A percentile compares a stretch with the other conserved stretches of the same genome.
Conservation (phyloP, 208 protist species). For the Leishmania braziliensis region DNA sequence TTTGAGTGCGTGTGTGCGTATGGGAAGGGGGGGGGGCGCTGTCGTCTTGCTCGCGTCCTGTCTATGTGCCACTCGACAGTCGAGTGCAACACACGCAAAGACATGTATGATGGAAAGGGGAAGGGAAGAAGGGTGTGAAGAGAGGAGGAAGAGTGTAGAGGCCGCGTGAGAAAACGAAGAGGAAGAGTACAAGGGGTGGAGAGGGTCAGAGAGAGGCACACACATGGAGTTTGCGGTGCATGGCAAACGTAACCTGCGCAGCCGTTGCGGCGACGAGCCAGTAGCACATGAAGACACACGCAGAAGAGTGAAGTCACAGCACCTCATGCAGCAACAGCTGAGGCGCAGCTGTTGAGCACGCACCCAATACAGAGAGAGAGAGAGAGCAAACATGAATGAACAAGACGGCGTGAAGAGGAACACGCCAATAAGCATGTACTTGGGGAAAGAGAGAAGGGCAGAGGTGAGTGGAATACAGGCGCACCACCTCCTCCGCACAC, state of each 20-base stretch:
- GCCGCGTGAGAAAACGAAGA: background rate
- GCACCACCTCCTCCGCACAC: background rate
- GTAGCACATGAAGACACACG: background rate
- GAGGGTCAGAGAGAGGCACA: background rate
- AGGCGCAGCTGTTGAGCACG: background rate
- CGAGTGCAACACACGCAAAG: background rate
- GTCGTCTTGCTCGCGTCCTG: background rate
- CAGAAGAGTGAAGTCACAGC: background rate
- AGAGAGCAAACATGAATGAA: background rate
- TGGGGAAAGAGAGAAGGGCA: background rate
- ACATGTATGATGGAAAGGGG: background rate
- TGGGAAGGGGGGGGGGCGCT: background rate
- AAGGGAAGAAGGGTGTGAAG: background rate
- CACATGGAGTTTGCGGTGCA: background rate
- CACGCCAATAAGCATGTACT: background rate
- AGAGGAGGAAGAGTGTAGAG: too few species aligned
- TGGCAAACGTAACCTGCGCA: background rate
- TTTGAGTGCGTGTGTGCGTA: background rate
- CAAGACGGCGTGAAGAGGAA: background rate
- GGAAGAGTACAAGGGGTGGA: background rate
- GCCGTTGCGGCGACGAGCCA: background rate
- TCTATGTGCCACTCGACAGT: background rate
- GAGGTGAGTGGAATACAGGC: background rate
- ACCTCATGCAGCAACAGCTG: background rate
- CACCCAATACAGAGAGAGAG: background rate